These are phyloP conservation scores for Obelidium mucronatum DNA, from an alignment of 192 early-diverging fungal species.

Conservation along the genomic window DNA sequence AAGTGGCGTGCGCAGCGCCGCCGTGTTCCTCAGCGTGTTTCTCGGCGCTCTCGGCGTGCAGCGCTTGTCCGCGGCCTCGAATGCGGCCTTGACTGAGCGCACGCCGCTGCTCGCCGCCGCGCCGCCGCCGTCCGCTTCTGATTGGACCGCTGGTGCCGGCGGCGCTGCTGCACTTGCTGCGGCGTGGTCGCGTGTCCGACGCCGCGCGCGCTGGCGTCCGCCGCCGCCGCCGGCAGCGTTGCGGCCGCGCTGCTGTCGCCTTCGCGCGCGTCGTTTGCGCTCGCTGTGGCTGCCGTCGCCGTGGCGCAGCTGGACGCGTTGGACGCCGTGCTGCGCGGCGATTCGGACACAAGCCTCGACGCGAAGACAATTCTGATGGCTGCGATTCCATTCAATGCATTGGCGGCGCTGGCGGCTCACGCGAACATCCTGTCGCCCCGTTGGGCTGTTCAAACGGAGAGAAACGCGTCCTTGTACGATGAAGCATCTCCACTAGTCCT, in stretches of 20 bases:
- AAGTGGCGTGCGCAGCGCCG: too few species aligned
- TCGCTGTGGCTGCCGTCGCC: too few species aligned
- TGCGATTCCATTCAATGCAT: background rate
- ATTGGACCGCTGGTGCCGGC: background rate
- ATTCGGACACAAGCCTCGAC: too few species aligned
- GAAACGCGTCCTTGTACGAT: background rate
- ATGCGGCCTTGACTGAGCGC: background rate
- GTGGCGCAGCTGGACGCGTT: too few species aligned
- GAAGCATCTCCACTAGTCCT: background rate
- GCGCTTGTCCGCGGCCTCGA: background rate
- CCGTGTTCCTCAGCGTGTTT: too few species aligned
- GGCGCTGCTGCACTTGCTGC: background rate
- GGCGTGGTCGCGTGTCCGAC: background rate
- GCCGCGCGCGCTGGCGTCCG: background rate
- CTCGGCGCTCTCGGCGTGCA: too few species aligned
- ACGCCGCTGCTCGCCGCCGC: background rate
- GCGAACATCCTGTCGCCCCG: background rate
- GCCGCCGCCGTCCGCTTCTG: background rate
- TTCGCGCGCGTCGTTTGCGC: too few species aligned
- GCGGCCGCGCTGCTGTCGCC: too few species aligned
- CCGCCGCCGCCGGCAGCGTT: background rate
- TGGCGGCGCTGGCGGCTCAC: background rate
- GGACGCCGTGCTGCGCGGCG: too few species aligned
- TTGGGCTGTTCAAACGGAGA: background rate
- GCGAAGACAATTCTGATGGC: background rate